These are phyloP conservation scores for Fistulifera solaris DNA, from an alignment of 108 stramenopile species.

Conservation along the genomic window DNA sequence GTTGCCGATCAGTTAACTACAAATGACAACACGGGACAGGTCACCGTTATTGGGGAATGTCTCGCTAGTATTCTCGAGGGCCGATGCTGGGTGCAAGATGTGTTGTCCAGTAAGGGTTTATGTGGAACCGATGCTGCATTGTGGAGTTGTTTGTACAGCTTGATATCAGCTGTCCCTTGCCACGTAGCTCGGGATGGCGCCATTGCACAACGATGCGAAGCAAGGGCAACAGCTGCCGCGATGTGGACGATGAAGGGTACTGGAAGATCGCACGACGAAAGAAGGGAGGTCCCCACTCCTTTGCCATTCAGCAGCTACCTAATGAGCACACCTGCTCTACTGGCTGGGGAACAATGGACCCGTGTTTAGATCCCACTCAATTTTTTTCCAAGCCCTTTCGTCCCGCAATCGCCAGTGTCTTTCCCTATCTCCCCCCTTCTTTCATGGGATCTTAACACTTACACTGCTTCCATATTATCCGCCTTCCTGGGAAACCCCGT, in stretches of 20 bases:
- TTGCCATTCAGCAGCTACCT: slow-evolving; percentile 31
- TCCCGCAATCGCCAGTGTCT: slow-evolving; percentile 68
- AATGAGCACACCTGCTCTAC: slow-evolving; percentile 16
- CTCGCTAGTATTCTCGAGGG: slow-evolving; percentile 68
- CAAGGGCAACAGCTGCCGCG: slow-evolving; percentile 65
- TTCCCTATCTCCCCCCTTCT: slow-evolving; percentile 70
- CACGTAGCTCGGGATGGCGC: slow-evolving; percentile 78
- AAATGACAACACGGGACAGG: slow-evolving; percentile 4
- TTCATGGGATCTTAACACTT: slow-evolving; percentile 81
- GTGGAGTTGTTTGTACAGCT: slow-evolving; percentile 65
- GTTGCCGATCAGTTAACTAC: background rate
- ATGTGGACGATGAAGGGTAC: slow-evolving; percentile 77
- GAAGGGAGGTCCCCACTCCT: slow-evolving; percentile 43
- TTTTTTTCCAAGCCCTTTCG: slow-evolving; percentile 40
- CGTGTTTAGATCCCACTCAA: slow-evolving; percentile 19
- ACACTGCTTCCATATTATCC: slow-evolving; percentile 76
- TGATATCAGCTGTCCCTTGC: slow-evolving; percentile 63
- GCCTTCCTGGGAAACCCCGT: slow-evolving; percentile 37
- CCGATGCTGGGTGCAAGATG: slow-evolving; percentile 35
- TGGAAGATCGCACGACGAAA: slow-evolving; percentile 16
- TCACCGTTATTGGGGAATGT: slow-evolving; percentile 28
- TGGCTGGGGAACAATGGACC: slow-evolving; percentile 67
- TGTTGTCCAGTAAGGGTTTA: background rate
- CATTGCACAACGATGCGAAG: slow-evolving; percentile 62
- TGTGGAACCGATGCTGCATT: slow-evolving; percentile 11